Base-by-base conservation (phyloP, 2,329 filamentous ascomycete genomes). In the Aaosphaeria pasadenensis region DNA sequence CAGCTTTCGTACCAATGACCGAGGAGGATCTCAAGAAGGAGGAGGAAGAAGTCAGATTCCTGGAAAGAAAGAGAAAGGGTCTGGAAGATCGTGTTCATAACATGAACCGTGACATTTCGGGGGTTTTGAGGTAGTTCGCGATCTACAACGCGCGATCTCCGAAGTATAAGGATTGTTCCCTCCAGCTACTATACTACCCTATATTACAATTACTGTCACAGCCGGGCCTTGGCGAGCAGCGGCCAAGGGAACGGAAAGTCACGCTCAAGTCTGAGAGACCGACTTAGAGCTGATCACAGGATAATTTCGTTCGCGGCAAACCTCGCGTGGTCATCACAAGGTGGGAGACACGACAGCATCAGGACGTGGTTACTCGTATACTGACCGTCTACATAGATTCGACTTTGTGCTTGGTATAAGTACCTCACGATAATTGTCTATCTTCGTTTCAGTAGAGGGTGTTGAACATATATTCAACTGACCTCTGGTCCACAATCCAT, bases 1-100 rank as follows among this genome's bases (percentile, higher is more conserved):
- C 70, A 35, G 72, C 74, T 36, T 68, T 68, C n/a, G 42, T 54
- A 11, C 65, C 77, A 5, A 74, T 83, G 71, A 89, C 84, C 0
- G 84, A 87, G 53, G 86, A 88, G 45, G 86, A 90, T 59, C 63
- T 90, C 46, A 76, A 77, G 54, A 75, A 76, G 50, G 87, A 89
- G 61, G 87, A 91, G 62, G 85, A 86, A 45, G 86, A 85, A 57
- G 81, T 88, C 48, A 72, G 73, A 49, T 81, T 83, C 51, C 69
- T 88, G 33, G 86, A 88, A 63, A 70, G 68, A 50, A 85, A 79
- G 69, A 88, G 87, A 71, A 77, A 73, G 44, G 73, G 70, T 5
- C 67, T 88, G 9, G 84, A 87, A 60, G 80, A 81, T 24, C 75
- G 84, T 32, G 83, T 88, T n/a, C 79, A 73, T 41, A 83, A 82